These are phyloP conservation scores for Cymbopogon flexuosus DNA, from an alignment of 202 grass and related monocot genomes.

Conservation along the genomic window DNA sequence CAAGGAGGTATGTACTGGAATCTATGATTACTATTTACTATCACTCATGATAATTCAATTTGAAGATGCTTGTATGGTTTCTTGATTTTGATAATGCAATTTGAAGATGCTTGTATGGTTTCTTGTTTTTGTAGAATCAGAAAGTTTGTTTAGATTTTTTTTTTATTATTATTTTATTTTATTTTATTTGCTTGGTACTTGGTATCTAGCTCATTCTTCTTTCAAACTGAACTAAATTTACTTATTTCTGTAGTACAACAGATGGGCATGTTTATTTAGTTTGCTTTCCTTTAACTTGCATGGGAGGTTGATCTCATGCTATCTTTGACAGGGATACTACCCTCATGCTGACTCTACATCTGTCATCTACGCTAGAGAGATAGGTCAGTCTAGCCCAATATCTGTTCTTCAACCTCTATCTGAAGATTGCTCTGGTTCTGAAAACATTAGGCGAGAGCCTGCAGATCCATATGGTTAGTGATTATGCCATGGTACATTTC, in stretches of 20 bases:
- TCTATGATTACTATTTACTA: not conserved
- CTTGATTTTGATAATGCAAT: not conserved
- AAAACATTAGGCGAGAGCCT: slow-evolving; percentile 29
- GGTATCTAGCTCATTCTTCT: not conserved
- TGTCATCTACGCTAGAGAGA: slow-evolving; percentile 30
- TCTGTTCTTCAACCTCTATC: slow-evolving; percentile 50
- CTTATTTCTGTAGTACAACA: not conserved
- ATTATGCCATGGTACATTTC: not conserved
- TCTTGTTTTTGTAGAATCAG: not conserved
- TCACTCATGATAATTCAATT: not conserved
- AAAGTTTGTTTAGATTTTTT: not conserved
- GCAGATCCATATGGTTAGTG: slow-evolving; percentile 36
- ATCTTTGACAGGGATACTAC: slow-evolving; percentile 35
- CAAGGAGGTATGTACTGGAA: slow-evolving; percentile 34
- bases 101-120: slow-evolving; percentile 4
- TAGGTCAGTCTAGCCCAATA: slow-evolving; percentile 55
- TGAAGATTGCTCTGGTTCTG: slow-evolving; percentile 35
- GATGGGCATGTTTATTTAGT: not conserved
- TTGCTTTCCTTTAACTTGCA: not conserved
- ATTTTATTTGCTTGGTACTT: no score
- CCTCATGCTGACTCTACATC: slow-evolving; percentile 26
- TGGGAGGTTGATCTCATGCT: slow-evolving; percentile 7
- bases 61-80: slow-evolving; percentile 2
- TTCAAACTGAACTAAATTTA: not conserved
- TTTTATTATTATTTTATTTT: not conserved